These are phyloP conservation scores for Crithidia expoeki DNA, from an alignment of 208 protist species.

Conservation along the genomic window DNA sequence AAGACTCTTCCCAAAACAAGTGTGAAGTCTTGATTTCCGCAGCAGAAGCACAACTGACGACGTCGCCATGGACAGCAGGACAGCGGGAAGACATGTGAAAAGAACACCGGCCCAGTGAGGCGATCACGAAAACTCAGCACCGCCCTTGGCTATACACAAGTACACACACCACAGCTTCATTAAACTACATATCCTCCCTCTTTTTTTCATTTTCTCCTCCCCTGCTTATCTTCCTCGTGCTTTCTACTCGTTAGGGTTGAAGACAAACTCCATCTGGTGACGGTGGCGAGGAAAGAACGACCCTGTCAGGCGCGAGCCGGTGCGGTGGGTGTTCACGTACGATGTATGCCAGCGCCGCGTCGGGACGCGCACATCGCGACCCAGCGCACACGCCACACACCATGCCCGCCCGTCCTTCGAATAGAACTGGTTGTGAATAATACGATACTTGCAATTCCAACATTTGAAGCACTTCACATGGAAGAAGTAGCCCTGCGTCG, in stretches of 20 bases:
- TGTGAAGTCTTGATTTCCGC: too few relatives aligned
- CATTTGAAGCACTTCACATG: slow-evolving; percentile 93
- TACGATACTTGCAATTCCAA: slow-evolving; percentile 81
- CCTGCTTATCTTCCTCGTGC: not conserved
- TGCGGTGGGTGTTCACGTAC: slow-evolving; percentile 90
- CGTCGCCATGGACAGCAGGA: too few relatives aligned
- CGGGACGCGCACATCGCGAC: slow-evolving; percentile 80
- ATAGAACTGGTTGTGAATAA: slow-evolving; percentile 92
- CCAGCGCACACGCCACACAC: slow-evolving; percentile 85
- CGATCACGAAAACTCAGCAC: too few relatives aligned
- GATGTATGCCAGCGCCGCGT: slow-evolving; percentile 90
- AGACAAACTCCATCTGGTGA: slow-evolving; percentile 89
- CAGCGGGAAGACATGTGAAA: too few relatives aligned
- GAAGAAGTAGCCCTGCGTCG: slow-evolving; percentile 89
- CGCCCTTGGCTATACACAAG: too few relatives aligned
- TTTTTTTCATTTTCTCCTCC: too few relatives aligned
- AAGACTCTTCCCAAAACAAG: slow-evolving; percentile 1
- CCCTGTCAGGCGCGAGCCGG: slow-evolving; percentile 78
- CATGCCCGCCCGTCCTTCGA: slow-evolving; percentile 85
- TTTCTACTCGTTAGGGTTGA: slow-evolving; percentile 78
- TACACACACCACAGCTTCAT: too few relatives aligned
- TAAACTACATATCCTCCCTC: too few relatives aligned
- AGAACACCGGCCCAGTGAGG: too few relatives aligned
- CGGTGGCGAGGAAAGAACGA: slow-evolving; percentile 87
- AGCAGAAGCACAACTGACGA: too few relatives aligned